These are phyloP conservation scores for Dionaea muscipula DNA, from an alignment of 179 eudicot genomes.

Conservation along the genomic window DNA sequence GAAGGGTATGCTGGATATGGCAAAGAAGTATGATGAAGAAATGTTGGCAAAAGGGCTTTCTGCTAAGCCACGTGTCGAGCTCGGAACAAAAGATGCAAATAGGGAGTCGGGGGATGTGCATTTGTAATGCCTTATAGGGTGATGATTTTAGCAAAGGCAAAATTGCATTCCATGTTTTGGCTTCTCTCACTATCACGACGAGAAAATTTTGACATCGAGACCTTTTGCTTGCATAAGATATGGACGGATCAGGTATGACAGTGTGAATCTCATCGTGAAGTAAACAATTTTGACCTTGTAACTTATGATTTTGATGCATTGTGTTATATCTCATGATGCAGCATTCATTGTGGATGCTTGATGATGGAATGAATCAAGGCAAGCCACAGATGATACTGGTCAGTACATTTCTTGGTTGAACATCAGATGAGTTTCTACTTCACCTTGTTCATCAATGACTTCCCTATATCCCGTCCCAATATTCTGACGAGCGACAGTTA, in stretches of 20 bases:
- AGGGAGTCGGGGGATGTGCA: constrained; percentile 20
- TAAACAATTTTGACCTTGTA: not conserved
- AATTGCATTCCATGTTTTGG: not conserved
- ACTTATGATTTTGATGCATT: not conserved
- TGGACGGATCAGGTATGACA: not conserved
- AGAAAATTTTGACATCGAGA: too few relatives aligned
- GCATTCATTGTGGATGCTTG: not conserved
- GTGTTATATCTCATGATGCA: not conserved
- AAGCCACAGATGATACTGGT: not conserved
- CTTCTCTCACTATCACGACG: too few relatives aligned
- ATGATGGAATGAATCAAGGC: not conserved
- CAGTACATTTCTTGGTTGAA: not conserved
- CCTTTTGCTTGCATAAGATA: not conserved
- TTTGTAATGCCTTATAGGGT: constrained; percentile 8
- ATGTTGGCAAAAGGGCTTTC: constrained; percentile 81
- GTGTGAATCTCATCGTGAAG: not conserved
- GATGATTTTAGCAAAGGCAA: not conserved
- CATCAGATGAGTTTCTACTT: too few relatives aligned
- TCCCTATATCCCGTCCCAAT: too few relatives aligned
- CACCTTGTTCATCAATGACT: too few relatives aligned
- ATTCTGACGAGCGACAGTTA: too few relatives aligned
- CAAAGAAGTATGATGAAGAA: constrained; percentile 72
- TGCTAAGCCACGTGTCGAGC: constrained; percentile 63
- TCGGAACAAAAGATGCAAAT: constrained; percentile 24
- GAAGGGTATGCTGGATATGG: constrained; percentile 82